Evolutionary conservation across 495 filamentous ascomycete genomes (phyloP), one percentile per base, ranked within the genome.

Genomic region (Bathelium albidoporum): DNA sequence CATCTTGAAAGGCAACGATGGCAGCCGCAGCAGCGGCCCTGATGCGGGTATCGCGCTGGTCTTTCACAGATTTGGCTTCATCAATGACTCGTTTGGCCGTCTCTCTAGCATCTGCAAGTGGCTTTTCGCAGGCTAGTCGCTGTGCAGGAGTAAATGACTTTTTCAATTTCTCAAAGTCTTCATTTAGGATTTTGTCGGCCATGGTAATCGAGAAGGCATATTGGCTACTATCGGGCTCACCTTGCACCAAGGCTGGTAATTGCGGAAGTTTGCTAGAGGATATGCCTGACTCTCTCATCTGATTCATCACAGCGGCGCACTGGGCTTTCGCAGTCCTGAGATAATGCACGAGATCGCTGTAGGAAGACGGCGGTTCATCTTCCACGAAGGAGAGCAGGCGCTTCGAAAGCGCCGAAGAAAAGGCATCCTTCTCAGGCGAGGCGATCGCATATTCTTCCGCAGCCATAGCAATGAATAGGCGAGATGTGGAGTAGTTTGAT

Each of bases 211-310:
- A 94, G 75, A 98, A 98, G 31, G 94, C 91, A 64, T 86, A 89
- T 20, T 90, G 90, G 12, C 93, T 91, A 49, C 94, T 91, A 70
- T 91, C 89, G 1, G 86, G 73, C 65, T 97, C 93, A 22, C 94
- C 95, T 77, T 97, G 94, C 26, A 95, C 89, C 43, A 97, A 86
- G 34, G 91, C 88, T 61, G 95, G 89, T 41, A 97, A 82, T 12
- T 77, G 76, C 2, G 94, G 93, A 53, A 97, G 72, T 70, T 87
- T 89, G 53, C 81, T 77, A 58, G 81, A 77, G 45, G 86, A 77
- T 14, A 96, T 84, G 28, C 87, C 89, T 64, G 89, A 83, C 64
- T 96, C 91, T 64, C 89, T 81, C 82, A 97, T 97, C 31, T 89
- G 79, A 72, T 91, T 95, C 64, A 97, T 76, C 34, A 98, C 77